These are phyloP conservation scores for Chaetomium sp. DNA, from an alignment of 2,329 filamentous ascomycete genomes.

Conservation along the genomic window DNA sequence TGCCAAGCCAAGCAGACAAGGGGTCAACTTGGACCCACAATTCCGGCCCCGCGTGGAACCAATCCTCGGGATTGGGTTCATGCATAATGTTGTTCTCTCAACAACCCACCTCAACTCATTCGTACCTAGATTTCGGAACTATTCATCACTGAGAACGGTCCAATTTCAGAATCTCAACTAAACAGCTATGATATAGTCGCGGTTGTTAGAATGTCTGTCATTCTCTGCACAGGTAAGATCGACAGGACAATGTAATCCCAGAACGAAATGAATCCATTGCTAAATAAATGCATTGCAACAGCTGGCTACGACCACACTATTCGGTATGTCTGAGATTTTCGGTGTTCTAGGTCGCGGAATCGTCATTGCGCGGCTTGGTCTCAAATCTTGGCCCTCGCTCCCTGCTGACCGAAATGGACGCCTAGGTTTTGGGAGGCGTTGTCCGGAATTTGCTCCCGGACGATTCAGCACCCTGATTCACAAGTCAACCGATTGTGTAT, in stretches of 20 bases:
- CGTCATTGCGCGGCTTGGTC: too few relatives aligned
- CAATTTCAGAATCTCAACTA: background rate
- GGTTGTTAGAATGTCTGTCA: constrained; percentile 47
- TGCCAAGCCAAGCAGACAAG: too few relatives aligned
- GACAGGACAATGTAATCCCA: background rate
- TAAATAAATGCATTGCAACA: constrained; percentile 26
- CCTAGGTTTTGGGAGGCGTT: constrained; percentile 94
- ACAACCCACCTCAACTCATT: too few relatives aligned
- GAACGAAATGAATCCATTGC: constrained; percentile 9
- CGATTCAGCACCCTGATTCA: constrained; percentile 95
- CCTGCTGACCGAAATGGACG: too few relatives aligned
- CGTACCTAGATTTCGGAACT: too few relatives aligned
- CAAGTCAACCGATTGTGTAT: constrained; percentile 98
- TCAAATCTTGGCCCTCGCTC: too few relatives aligned
- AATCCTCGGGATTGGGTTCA: too few relatives aligned
- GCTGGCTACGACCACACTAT: constrained; percentile 60
- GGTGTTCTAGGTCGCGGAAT: too few relatives aligned
- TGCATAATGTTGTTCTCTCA: too few relatives aligned
- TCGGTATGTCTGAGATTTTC: constrained; percentile 34
- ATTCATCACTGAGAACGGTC: too few relatives aligned
- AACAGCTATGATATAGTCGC: constrained; percentile 15
- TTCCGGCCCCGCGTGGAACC: too few relatives aligned
- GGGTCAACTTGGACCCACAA: too few relatives aligned
- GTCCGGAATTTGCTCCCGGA: constrained; percentile 94
- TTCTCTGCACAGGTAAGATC: constrained; percentile 52